Base-by-base conservation (phyloP, 805 yeast species). In the Cyberlindnera americana region DNA sequence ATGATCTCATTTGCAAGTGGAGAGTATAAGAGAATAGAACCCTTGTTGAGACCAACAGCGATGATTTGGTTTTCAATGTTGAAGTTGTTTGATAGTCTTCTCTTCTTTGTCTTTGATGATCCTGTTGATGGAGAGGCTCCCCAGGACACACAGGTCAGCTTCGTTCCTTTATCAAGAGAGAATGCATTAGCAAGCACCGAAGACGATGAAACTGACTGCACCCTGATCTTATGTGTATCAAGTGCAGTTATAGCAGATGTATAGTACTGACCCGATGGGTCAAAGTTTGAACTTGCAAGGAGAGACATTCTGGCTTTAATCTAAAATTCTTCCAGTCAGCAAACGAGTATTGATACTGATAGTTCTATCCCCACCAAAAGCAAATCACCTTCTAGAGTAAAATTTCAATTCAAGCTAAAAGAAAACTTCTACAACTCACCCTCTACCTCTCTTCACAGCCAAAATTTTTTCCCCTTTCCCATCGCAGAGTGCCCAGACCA, bases 201-300 rank as follows among this genome's bases (percentile, higher is more conserved):
- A 24, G 65, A 50, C 13, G 70, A 57, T 19, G 64, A 69, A 10
- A 76, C 67, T 15, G 83, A 70, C 53, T 79, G 81, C 3, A 83
- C 84, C 41, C 80, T 69, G 27, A 87, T 64, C 48, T 78, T 77
- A 53, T 83, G 91, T 5, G 79, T 68, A 58, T 85, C 91, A 43
- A 87, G 70, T 2, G 87, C 82, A 25, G 77, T 75, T 16, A 77
- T 65, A 1, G 77, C 86, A 32, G 78, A 74, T 19, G 90, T 88
- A 50, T 79, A 70, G 53, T 70, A 72, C 31, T 73, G 66, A n/a
- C 83, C 80, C 1, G 74, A 61, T 11, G 78, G 70, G 59, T 87
- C 91, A 57, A 79, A 86, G 5, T 38, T 30, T 3, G 56, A 48
- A 16, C 47, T 43, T 19, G 52, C 44, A 5, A 52, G 45, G 3